Evolutionary conservation across 805 yeast species (phyloP), one percentile per base, ranked within the genome.

Genomic region (Lipomyces lipofer): DNA sequence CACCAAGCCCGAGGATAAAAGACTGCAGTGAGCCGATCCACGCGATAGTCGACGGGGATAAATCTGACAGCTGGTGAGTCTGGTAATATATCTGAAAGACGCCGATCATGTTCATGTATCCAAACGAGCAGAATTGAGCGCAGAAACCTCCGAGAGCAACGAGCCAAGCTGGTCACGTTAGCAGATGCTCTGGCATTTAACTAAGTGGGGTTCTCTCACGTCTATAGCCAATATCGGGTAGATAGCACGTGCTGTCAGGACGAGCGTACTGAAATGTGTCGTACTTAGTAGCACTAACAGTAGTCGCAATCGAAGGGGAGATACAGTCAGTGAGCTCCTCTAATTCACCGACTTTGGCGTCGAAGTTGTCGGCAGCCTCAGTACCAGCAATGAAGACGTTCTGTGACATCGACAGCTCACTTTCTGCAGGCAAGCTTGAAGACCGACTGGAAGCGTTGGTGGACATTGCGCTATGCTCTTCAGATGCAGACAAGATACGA

Each of bases 71-170:
- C 38, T 58, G 62, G 24, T 57, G 51, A 15, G 43, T 36, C 43
- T 59, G 36, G 43, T 58, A 57, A 47, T 57, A 58, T 4, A 52
- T 49, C 10, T 53, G 48, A 30, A 58, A 58, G 39, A 52, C 43
- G 12, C 62, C 62, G 30, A 49, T 45, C 28, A 54, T 32, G 38
- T 46, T 57, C 51, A 54, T 33, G 35, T 85, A 59, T 1, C 95
- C 95, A 66, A 85, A 80, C 2, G 80, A 75, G 47, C 80, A 77
- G 6, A 80, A 66, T 54, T 82, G 70, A 1, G 88, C 88, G 25
- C 81, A 67, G 61, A 81, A 80, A 0, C 83, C 77, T 1, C 85
- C 86, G 13, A 78, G 49, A 1, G 78, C 67, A 0, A 81, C 80
- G 5, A 77, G 74, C 66, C 83, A 71, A 73, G 86, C 57, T 53